A percentile compares a stretch with the other conserved stretches of the same genome.
phyloP scores from a whole-genome alignment of 305 asterid species.

The Solanum aculeatissimum region DNA sequence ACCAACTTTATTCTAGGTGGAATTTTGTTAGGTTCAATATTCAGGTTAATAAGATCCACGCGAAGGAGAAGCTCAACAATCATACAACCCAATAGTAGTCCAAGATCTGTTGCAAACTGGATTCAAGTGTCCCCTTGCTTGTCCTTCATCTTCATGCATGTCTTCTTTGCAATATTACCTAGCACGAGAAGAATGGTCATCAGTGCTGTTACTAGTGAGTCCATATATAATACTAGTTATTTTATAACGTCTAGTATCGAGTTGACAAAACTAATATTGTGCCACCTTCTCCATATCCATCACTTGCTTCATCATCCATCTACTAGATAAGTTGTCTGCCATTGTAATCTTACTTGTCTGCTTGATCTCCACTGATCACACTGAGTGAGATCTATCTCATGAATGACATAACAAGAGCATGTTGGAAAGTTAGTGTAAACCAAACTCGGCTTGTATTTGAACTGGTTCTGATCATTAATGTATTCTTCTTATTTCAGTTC shows the following conservation, averaged over 20 bases:
- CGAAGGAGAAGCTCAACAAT: not conserved
- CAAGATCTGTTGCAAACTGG: not conserved
- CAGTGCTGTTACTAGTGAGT: not conserved
- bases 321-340: not conserved
- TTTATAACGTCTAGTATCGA: not conserved
- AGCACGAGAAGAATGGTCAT: not conserved
- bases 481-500: slow-evolving; percentile 31
- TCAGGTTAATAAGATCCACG: not conserved
- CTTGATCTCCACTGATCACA: not conserved
- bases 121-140: not conserved
- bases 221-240: not conserved
- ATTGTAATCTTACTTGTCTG: not conserved
- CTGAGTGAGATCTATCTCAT: not conserved
- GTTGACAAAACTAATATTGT: not conserved
- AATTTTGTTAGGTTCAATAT: not conserved
- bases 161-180: not conserved
- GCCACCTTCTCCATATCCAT: not conserved
- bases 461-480: not conserved
- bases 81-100: not conserved
- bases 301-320: not conserved
- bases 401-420: not conserved
- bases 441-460: not conserved
- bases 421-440: not conserved
- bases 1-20: not conserved
- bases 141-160: not conserved